Percentiles rank a stretch among this genome's conserved stretches.
Evolutionary conservation across 2,329 filamentous ascomycete genomes (phyloP).

Genomic region (Thielaviopsis euricoi): DNA sequence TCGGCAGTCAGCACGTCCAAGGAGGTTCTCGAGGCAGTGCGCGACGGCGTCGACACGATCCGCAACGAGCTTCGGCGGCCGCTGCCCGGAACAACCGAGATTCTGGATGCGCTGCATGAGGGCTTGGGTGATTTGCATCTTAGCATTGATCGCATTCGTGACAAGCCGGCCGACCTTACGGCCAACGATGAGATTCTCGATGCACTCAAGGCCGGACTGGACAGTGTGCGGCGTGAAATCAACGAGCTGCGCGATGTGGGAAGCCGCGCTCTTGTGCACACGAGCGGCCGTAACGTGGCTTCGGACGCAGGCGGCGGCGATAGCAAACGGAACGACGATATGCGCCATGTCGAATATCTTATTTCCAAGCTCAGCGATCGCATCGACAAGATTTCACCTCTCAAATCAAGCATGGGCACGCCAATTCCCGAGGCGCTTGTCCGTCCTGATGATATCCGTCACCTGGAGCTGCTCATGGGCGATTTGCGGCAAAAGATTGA

Average conservation of each 20-base stretch:
- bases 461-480: slow-evolving; percentile 66
- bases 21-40: slow-evolving; percentile 55
- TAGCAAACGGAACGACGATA: background rate
- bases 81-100: slow-evolving; percentile 61
- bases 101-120: slow-evolving; percentile 78
- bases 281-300: slow-evolving; percentile 35
- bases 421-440: slow-evolving; percentile 30
- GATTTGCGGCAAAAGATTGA: slow-evolving; percentile 77
- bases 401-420: background rate
- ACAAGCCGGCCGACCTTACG: slow-evolving; percentile 68
- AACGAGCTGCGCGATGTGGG: slow-evolving; percentile 51
- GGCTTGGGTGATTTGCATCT: slow-evolving; percentile 62
- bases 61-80: slow-evolving; percentile 56
- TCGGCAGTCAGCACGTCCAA: slow-evolving; percentile 19
- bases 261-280: slow-evolving; percentile 33
- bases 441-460: slow-evolving; percentile 64
- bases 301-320: background rate
- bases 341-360: slow-evolving; percentile 8
- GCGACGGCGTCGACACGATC: slow-evolving; percentile 56
- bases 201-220: slow-evolving; percentile 67
- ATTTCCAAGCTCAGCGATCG: slow-evolving; percentile 5
- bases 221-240: slow-evolving; percentile 60
- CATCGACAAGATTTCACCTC: slow-evolving; percentile 4
- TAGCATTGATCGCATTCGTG: slow-evolving; percentile 60
- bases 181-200: slow-evolving; percentile 82